Evolutionary conservation across 148 eudicot species (phyloP), one percentile per base, ranked within the genome.

Genomic region (Drosera capensis): DNA sequence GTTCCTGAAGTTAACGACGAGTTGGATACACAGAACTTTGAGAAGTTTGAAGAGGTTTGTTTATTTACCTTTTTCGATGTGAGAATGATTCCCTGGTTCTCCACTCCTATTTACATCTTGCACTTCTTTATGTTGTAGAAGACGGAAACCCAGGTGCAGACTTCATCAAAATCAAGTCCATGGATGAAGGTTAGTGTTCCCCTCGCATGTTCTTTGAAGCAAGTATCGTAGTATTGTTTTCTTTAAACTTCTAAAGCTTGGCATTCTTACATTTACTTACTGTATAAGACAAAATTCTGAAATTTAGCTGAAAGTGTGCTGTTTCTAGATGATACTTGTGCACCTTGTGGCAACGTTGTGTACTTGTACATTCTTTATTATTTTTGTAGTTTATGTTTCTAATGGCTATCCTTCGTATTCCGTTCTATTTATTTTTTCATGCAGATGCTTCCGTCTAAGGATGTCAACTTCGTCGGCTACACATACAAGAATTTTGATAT

Each of bases 1-100:
- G 70, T 80, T 68, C 99, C 99, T 29, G 99, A 90, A 74, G 99
- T 90, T 52, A 90, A 85, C 58, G 93, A 76, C 57, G 99, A 90
- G 70, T 49, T 90, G 68, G 99, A 90, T 68, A 90, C 99, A 22
- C 99, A 85, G 56, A 90, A 90, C 62, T 90, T 90, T 56, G 95
- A 84, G 66, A 90, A 84, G 57, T 90, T 90, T 62, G 95, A 85
- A 46, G 95, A 90, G 95, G 99, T 90, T 57, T 48, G 54, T 15
- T 14, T 25, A 17, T 34, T 36, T 51, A 36, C 50, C 46, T 37
- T 35, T 43, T 16, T 20, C 14, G 28, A 23, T 23, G 14, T 45
- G 18, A 23, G 31, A 21, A 20, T 62, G 58, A 12, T 54, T 12
- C 21, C 22, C 3, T 43, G 47, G 21, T 22, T 52, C 25, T 28